Evolutionary conservation across 768 basidiomycete genomes (phyloP), one percentile per base, ranked within the genome.

Genomic region (Kwoniella bestiolae): DNA sequence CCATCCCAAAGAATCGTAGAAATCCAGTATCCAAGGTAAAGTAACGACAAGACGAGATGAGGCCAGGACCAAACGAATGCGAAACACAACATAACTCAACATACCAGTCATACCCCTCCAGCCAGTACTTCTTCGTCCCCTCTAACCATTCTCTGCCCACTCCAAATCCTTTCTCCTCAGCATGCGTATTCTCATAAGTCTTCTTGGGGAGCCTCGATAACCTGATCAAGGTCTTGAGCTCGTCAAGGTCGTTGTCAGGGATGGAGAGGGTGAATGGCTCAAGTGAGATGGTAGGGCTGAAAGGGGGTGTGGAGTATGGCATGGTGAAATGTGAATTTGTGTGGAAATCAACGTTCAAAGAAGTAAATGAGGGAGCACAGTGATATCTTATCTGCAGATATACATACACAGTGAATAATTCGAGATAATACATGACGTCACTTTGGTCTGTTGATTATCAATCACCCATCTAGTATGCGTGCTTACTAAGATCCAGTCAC

Each of bases 51-150:
- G n/a, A n/a, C n/a, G n/a, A n/a, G n/a, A n/a, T n/a, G n/a, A n/a
- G n/a, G n/a, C n/a, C n/a, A n/a, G n/a, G n/a, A n/a, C n/a, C n/a
- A n/a, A n/a, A n/a, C n/a, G n/a, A n/a, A n/a, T n/a, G n/a, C n/a
- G n/a, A n/a, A n/a, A n/a, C n/a, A n/a, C n/a, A 35, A 1, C 12
- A 56, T 11, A 28, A 11, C 11, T 1, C 18, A 8, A 73, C 70
- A 47, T 32, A 74, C 73, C 73, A 75, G 45, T 72, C 69, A 35
- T 70, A 72, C 31, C 64, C 44, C n/a, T 62, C 60, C 8, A 58
- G 29, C 73, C 70, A 75, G n/a, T 60, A 38, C 25, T 65, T 28
- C 21, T 46, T 44, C 6, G 71, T 67, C n/a, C 70, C 51, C 14
- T 57, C 53, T 60, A 75, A 58, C 71, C 71, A 72, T 21, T 65